Evolutionary conservation across 2,329 filamentous ascomycete genomes (phyloP), one percentile per base, ranked within the genome.

Genomic region (Diaporthe longicolla): DNA sequence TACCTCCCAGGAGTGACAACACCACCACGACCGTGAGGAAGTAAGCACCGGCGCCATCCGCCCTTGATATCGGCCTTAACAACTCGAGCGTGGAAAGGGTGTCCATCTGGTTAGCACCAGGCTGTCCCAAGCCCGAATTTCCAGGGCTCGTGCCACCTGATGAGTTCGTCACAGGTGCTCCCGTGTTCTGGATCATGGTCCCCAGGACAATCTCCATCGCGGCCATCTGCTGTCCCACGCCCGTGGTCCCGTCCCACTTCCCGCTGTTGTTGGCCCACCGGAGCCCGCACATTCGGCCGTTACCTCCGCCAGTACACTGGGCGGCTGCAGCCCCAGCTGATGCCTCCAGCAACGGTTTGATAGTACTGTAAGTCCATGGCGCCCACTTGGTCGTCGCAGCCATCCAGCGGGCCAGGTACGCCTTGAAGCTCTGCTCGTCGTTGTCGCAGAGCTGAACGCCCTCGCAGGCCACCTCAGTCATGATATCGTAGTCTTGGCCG

Each of bases 201-300:
- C 88, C 87, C 59, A 93, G 86, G 9, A 93, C 87, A 13, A 93
- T 86, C 78, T 93, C 90, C 80, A 94, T 84, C 3, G 89, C 91
- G 1, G 89, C 87, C 92, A 94, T 94, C 82, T 93, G 91, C 80
- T 93, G 91, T 7, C 92, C 92, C 2, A 93, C 88, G 9, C 92
- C 92, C 9, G 85, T 87, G 1, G 85, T 85, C 32, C 89, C 89
- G 79, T 93, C 91, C 82, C 88, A 93, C 11, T 82, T 81, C 0
- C 82, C 84, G 29, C 35, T 55, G 72, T 86, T 83, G 70, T 87
- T 85, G 59, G 86, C 87, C 90, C 91, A 93, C 74, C 87, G 87
- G 70, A 90, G 81, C 11, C 91, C 89, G 77, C 90, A 93, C 85
- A 90, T 87, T 35, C 86, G 87, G 4, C 87, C 85, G 75, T 90